phyloP scores from a whole-genome alignment of 1,139 yeast genomes.

The Suhomyces atakaporum region DNA sequence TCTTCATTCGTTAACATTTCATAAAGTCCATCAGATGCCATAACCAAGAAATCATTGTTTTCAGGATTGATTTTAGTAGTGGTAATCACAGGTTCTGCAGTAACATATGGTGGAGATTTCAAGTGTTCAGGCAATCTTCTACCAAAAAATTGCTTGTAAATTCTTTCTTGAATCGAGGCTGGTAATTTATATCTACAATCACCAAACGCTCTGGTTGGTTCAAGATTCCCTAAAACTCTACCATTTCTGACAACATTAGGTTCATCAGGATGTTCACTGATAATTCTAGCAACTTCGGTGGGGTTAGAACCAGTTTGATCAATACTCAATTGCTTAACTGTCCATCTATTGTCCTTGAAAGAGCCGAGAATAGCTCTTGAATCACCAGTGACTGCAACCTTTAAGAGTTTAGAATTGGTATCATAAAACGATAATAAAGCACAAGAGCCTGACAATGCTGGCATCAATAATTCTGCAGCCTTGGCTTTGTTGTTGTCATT shows the following conservation, averaged over 20 bases:
- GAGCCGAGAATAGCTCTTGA: slow-evolving; percentile 90
- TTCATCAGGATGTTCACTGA: slow-evolving; percentile 90
- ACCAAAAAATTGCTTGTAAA: slow-evolving; percentile 80
- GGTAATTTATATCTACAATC: slow-evolving; percentile 91
- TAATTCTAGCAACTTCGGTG: slow-evolving; percentile 80
- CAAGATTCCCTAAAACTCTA: slow-evolving; percentile 89
- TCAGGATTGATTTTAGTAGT: slow-evolving; percentile 73
- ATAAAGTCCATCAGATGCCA: slow-evolving; percentile 94
- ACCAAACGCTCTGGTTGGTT: slow-evolving; percentile 96
- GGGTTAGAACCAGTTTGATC: slow-evolving; percentile 96
- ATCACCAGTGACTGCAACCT: slow-evolving; percentile 96
- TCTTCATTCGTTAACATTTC: slow-evolving; percentile 93
- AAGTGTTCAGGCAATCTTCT: slow-evolving; percentile 77
- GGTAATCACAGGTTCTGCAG: slow-evolving; percentile 93
- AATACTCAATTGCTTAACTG: slow-evolving; percentile 79
- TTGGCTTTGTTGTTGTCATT: slow-evolving; percentile 57
- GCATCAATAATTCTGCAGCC: slow-evolving; percentile 79
- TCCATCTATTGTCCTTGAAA: slow-evolving; percentile 72
- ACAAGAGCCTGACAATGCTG: slow-evolving; percentile 95
- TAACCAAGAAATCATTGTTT: slow-evolving; percentile 80
- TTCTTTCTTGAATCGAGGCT: slow-evolving; percentile 67
- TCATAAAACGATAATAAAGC: slow-evolving; percentile 87
- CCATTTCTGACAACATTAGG: slow-evolving; percentile 83
- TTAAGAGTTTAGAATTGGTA: slow-evolving; percentile 65
- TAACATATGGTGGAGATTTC: slow-evolving; percentile 92